Percentiles rank a stretch among this genome's conserved stretches.
Evolutionary conservation across 2,329 filamentous ascomycete species (phyloP).

Genomic region (Fusarium xyrophilum): DNA sequence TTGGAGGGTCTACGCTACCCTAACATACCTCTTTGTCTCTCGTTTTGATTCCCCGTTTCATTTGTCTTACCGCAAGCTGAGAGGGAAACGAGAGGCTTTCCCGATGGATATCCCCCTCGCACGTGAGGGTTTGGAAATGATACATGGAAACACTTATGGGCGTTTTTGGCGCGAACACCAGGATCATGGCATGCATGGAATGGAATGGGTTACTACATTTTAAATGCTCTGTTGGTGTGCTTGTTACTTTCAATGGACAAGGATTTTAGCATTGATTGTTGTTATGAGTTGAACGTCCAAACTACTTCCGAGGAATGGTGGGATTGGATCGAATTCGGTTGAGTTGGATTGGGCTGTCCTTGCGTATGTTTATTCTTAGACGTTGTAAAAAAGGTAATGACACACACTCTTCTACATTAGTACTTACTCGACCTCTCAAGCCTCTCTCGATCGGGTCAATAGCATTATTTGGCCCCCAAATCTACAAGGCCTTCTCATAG

Average conservation of each 20-base stretch:
- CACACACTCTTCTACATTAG: constrained; percentile 10
- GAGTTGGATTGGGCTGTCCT: constrained; percentile 17
- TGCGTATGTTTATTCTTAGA: constrained; percentile 20
- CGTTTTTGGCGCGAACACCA: constrained; percentile 26
- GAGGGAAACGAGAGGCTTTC: constrained; percentile 10
- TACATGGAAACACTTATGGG: constrained; percentile 32
- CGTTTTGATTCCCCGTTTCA: constrained; percentile 25
- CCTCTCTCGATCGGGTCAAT: neutral
- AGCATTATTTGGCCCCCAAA: constrained; percentile 1
- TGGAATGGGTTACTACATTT: constrained; percentile 8
- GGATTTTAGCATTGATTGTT: constrained; percentile 17
- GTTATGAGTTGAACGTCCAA: constrained; percentile 16
- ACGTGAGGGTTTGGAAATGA: constrained; percentile 22
- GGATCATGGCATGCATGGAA: constrained; percentile 26
- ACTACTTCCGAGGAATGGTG: neutral
- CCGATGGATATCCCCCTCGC: constrained; percentile 13
- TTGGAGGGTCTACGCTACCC: constrained; percentile 9
- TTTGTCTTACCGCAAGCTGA: constrained; percentile 13
- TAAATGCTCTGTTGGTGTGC: constrained; percentile 9
- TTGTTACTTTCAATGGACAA: constrained; percentile 9
- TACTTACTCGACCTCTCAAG: neutral
- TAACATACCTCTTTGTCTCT: constrained; percentile 20
- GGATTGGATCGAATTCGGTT: constrained; percentile 15
- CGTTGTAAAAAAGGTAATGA: constrained; percentile 31
- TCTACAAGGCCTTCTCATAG: neutral